phyloP scores from a whole-genome alignment of 305 asterid species.

The Ilex paraguariensis region DNA sequence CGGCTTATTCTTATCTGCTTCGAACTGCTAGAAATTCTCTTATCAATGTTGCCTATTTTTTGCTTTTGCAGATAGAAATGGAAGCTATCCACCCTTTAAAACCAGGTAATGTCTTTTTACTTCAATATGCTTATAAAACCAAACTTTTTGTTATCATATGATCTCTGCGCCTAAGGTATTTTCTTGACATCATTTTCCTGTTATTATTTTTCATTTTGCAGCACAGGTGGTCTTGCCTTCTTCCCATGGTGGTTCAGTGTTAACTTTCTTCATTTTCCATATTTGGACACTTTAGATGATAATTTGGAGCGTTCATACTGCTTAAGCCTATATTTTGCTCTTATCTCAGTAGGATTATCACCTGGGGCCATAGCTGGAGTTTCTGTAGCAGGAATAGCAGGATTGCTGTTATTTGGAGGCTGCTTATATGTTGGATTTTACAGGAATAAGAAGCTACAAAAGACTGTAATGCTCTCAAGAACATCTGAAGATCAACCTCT shows the following conservation, averaged over 20 bases:
- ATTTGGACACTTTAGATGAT: conserved; percentile 8
- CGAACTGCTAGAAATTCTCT: not conserved
- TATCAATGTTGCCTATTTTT: conserved; percentile 1
- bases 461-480: conserved; percentile 35
- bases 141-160: conserved; percentile 7
- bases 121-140: conserved; percentile 8
- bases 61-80: conserved; percentile 51
- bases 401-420: conserved; percentile 42
- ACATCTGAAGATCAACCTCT: conserved; percentile 43
- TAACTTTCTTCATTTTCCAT: conserved; percentile 22
- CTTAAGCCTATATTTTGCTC: conserved; percentile 15
- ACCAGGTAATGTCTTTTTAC: conserved; percentile 43
- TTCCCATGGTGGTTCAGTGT: conserved; percentile 26
- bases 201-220: conserved; percentile 43
- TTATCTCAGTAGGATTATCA: conserved; percentile 53
- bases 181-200: conserved; percentile 18
- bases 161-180: conserved; percentile 5
- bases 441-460: conserved; percentile 41
- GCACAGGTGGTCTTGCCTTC: conserved; percentile 56
- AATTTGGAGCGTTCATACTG: conserved; percentile 12
- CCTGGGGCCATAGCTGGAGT: conserved; percentile 81
- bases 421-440: conserved; percentile 37
- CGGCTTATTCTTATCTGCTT: no score
- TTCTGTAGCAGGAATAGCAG: conserved; percentile 41
- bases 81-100: conserved; percentile 53